Evolutionary conservation across 257 asterid genomes (phyloP).

Genomic region (Scutellaria barbata): DNA sequence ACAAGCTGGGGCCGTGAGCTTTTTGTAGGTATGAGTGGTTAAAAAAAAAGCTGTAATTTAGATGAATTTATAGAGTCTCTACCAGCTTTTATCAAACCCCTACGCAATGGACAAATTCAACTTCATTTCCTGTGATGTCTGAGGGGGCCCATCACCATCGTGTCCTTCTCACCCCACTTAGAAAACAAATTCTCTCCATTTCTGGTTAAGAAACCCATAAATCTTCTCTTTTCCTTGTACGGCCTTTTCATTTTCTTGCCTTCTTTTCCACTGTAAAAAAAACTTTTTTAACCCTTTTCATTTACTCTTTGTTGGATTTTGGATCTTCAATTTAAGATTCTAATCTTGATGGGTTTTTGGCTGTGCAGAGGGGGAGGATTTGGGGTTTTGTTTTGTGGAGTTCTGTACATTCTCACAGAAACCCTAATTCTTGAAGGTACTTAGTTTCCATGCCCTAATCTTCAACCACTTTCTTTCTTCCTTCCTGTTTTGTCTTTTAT

Average conservation of each 20-base stretch:
- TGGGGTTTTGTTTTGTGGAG: background rate
- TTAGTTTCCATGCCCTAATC: constrained; percentile 24
- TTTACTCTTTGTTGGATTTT: background rate
- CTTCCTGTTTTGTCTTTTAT: background rate
- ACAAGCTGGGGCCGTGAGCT: constrained; percentile 28
- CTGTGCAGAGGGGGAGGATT: background rate
- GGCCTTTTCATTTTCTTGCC: constrained; percentile 5
- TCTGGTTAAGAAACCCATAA: constrained; percentile 14
- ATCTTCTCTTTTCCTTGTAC: constrained; percentile 26
- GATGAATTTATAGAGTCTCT: constrained; percentile 9
- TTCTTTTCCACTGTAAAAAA: constrained; percentile 11
- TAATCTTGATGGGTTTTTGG: background rate
- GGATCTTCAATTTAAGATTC: background rate
- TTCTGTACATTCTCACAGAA: background rate
- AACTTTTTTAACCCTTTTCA: background rate
- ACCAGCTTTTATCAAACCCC: constrained; percentile 41
- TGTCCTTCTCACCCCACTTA: constrained; percentile 34
- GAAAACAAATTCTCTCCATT: constrained; percentile 28
- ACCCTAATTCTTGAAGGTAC: constrained; percentile 32
- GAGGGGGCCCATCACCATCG: constrained; percentile 47
- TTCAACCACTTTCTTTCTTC: background rate
- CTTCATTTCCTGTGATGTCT: constrained; percentile 1
- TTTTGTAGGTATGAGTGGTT: too few species aligned
- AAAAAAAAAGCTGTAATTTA: constrained; percentile 29
- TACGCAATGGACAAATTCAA: constrained; percentile 45